A percentile compares a stretch with the other conserved stretches of the same genome.
Conservation (phyloP, 441 rosid species). For the Croton laevigatus region DNA sequence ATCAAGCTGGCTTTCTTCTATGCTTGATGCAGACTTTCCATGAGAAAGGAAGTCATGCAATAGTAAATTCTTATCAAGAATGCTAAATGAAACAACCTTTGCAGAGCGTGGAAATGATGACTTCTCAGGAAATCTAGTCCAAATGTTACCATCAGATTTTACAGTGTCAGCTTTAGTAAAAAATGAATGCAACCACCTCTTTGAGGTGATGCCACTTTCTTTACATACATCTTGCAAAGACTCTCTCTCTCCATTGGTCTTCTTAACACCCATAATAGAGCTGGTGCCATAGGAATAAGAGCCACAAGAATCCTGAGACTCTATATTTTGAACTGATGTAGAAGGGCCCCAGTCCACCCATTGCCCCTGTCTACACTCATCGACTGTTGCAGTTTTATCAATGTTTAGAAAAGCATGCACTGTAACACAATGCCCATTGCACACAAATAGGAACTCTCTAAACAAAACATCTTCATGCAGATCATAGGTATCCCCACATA, state of each 20-base stretch:
- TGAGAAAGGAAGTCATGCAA: conserved; percentile 35
- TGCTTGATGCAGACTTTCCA: conserved; percentile 29
- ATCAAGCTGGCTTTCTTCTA: conserved; percentile 26
- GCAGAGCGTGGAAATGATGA: conserved; percentile 73
- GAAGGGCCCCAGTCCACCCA: conserved; percentile 97
- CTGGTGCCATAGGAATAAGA: conserved; percentile 32
- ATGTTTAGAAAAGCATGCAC: conserved; percentile 80
- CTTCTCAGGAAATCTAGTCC: conserved; percentile 75
- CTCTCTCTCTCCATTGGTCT: conserved; percentile 30
- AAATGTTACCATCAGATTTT: conserved; percentile 53
- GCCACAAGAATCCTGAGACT: conserved; percentile 25
- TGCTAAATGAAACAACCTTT: conserved; percentile 77
- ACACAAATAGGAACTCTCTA: conserved; percentile 79
- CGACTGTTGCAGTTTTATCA: conserved; percentile 37
- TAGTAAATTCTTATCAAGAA: conserved; percentile 49
- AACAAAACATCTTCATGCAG: conserved; percentile 59
- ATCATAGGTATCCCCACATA: conserved; percentile 67
- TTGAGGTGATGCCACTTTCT: conserved; percentile 43
- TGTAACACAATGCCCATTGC: conserved; percentile 57
- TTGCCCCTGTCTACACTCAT: conserved; percentile 55
- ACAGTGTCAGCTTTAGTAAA: conserved; percentile 55
- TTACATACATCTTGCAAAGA: conserved; percentile 12
- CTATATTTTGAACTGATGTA: conserved; percentile 24
- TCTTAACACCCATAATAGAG: conserved; percentile 25
- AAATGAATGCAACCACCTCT: conserved; percentile 81